These are phyloP conservation scores for Aulographum hederae DNA, from an alignment of 2,329 filamentous ascomycete species.

Conservation along the genomic window DNA sequence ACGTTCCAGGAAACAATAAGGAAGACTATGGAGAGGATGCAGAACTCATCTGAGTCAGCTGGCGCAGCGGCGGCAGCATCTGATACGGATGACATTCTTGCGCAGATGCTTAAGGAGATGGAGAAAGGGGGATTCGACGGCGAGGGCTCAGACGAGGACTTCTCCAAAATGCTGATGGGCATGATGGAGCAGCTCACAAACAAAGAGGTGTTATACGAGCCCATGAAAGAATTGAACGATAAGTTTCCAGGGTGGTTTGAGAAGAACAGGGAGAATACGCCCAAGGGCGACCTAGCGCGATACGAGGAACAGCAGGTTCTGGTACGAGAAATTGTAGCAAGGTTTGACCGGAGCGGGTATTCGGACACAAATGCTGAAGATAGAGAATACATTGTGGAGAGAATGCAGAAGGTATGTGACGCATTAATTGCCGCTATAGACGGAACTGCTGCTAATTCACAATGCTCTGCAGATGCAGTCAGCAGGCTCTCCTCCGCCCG, in stretches of 20 bases:
- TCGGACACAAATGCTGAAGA: constrained; percentile 65
- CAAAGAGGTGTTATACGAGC: constrained; percentile 95
- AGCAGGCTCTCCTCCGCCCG: constrained; percentile 72
- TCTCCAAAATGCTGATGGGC: constrained; percentile 84
- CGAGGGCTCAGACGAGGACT: constrained; percentile 55
- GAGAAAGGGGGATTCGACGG: constrained; percentile 40
- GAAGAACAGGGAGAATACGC: constrained; percentile 49
- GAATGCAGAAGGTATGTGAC: constrained; percentile 77
- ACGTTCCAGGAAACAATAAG: constrained; percentile 86
- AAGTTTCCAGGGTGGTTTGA: constrained; percentile 85
- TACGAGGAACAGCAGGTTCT: constrained; percentile 67
- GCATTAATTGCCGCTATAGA: constrained; percentile 1
- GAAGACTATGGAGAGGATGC: constrained; percentile 91
- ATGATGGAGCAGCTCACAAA: constrained; percentile 99
- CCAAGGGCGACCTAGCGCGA: constrained; percentile 52
- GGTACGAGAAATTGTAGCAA: constrained; percentile 70
- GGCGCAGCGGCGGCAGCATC: constrained; percentile 52
- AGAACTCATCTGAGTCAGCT: constrained; percentile 69
- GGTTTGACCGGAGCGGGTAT: constrained; percentile 72
- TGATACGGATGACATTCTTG: constrained; percentile 54
- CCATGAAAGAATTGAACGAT: constrained; percentile 89
- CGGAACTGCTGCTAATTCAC: neutral
- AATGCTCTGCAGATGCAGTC: constrained; percentile 70
- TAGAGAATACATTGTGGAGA: constrained; percentile 84
- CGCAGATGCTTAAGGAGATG: constrained; percentile 85